phyloP scores from a whole-genome alignment of 169 alveolate genomes.

The Eimeria necatrix region DNA sequence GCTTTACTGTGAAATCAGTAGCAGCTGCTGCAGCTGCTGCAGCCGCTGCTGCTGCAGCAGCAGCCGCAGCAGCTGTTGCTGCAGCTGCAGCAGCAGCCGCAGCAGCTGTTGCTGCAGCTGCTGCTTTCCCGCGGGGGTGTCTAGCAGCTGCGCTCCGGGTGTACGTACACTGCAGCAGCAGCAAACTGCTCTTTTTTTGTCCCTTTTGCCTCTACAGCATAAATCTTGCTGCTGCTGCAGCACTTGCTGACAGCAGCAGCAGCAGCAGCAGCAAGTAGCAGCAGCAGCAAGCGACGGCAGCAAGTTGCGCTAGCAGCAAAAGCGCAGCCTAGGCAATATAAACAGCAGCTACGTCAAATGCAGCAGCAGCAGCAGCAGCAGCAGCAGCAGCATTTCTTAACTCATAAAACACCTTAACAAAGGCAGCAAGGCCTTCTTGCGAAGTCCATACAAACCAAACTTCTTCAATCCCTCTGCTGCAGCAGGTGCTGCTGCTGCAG shows the following conservation, averaged over 20 bases:
- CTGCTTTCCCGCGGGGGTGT: no score
- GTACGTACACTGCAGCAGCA: neutral
- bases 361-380: neutral
- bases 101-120: constrained; percentile 11
- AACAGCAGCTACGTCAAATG: neutral
- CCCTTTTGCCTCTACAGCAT: neutral
- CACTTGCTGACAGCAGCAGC: neutral
- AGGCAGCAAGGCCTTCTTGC: neutral
- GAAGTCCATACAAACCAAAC: neutral
- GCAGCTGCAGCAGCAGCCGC: neutral
- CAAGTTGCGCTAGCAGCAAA: neutral
- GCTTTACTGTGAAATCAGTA: no score
- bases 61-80: constrained; percentile 23
- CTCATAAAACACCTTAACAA: no score
- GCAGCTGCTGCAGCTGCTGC: constrained; percentile 2
- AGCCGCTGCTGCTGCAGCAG: neutral
- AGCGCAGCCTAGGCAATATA: neutral
- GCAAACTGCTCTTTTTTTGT: neutral
- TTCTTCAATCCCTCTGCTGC: constrained; percentile 22
- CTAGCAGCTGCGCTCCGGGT: no score
- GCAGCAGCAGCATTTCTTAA: no score
- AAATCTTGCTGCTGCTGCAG: constrained; percentile 40
- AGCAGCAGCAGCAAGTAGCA: constrained; percentile 8
- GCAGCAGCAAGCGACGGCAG: neutral
- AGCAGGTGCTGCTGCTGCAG: no score